Base-by-base conservation (phyloP, 1,139 yeast genomes). In the Magnusiomyces tetraspermus region DNA sequence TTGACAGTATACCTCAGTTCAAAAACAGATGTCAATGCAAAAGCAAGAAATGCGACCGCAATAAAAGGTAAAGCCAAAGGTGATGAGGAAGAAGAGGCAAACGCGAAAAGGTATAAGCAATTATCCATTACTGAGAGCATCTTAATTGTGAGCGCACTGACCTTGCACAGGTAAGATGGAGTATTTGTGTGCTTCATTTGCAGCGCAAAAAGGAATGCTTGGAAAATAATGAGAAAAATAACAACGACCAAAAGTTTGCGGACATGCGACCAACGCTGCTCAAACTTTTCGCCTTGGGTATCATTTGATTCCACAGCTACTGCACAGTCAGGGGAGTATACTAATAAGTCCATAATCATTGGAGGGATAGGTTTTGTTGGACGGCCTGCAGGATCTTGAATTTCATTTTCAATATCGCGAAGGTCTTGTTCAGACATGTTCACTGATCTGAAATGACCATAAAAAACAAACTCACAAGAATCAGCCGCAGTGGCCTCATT, bases 261-360 rank as follows among this genome's bases (percentile, higher is more conserved):
- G 24, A 62, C 58, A 5, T 64, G 56, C 77, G 68, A 50, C 74
- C 76, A 70, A 49, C 71, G 74, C 2, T 79, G 73, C 60, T 80
- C 87, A 52, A 71, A 67, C 56, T 80, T 77, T 21, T 76, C 71
- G 0, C 96, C 96, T n/a, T 58, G 60, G n/a, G 78, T 70, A 2
- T 65, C 61, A 24, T 71, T 70, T 15, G 78, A 60, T 1, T 71
- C 66, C 11, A 86, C 58, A 0, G 76, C 66, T 2, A 83, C 64
- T 0, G 90, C 95, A 71, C 97, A 90, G 64, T 90, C 96, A 0
- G 97, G 97, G 0, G 96, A 87, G 62, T 85, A 89, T 21, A 87
- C 57, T 24, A 86, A 58, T 4, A 83, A 86, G 6, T 76, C 67
- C 13, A 88, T 63, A 37, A 70, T 70, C 19, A 90, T 61, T 1